Base-by-base conservation (phyloP, 768 basidiomycete genomes). In the Amylocystis lapponica region DNA sequence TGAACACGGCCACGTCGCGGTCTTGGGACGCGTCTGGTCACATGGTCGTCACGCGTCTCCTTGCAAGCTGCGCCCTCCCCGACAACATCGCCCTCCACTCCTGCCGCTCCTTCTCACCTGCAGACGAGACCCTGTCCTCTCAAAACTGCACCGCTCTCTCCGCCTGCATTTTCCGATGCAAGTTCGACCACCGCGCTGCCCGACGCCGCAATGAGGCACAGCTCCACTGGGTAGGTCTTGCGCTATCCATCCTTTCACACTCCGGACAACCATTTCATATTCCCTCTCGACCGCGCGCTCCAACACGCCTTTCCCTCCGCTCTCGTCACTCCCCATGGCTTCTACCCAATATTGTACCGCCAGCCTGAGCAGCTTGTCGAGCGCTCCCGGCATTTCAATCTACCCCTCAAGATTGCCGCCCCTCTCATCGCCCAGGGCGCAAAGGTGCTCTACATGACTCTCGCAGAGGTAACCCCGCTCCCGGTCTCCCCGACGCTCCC, bases 191-290 rank as follows among this genome's bases (percentile, higher is more conserved):
- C 2, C 60, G 61, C 20, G 77, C 83, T 0, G 64, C 76, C 33
- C 61, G 83, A 86, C 59, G 81, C 26, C 72, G 71, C 55, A 86
- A 86, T 56, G 66, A 68, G 27, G 62, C 52, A 3, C 79, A 79
- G 60, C 49, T 50, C 22, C 66, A 73, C 43, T 65, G 61, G 20
- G 81, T 76, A 0, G 70, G 72, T 3, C 64, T 80, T 53, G 19
- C 51, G 79, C 69, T 86, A 84, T 55, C 61, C 78, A 2, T 58
- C 74, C 2, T 66, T 76, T 27, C 65, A 74, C 26, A 80, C 81
- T 0, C 82, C 85, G 0, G 76, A 81, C 9, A 65, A 74, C 41
- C 79, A 83, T 54, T 80, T 71, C 55, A 27, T 61, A 41, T 62
- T 86, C 27, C 83, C 85, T 0, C 65, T 79, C 25, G 39, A 52